A percentile compares a stretch with the other conserved stretches of the same genome.
Conservation (phyloP, 805 yeast species). For the Spathaspora sp. region DNA sequence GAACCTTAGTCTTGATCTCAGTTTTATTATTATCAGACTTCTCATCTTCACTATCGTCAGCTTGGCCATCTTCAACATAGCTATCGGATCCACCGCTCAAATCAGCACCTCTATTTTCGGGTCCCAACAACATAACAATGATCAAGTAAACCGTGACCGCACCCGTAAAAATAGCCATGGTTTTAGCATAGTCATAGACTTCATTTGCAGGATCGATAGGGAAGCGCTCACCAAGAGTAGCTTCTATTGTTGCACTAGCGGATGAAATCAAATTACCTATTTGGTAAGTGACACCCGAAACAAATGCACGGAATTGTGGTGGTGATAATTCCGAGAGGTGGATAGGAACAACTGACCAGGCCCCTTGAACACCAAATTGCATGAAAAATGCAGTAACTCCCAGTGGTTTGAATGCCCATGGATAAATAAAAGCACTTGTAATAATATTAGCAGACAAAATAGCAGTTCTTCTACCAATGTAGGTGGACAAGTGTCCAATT, state of each 20-base stretch:
- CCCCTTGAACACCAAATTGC: constrained; percentile 67
- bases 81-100: constrained; percentile 14
- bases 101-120: constrained; percentile 43
- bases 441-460: constrained; percentile 46
- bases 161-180: constrained; percentile 66
- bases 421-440: constrained; percentile 62
- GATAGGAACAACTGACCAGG: constrained; percentile 71
- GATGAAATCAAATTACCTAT: constrained; percentile 71
- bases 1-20: not conserved
- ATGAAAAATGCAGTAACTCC: constrained; percentile 42
- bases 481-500: constrained; percentile 56
- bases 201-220: constrained; percentile 37
- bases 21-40: constrained; percentile 3
- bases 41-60: not conserved
- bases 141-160: constrained; percentile 55
- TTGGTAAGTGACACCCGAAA: constrained; percentile 63
- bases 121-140: constrained; percentile 52
- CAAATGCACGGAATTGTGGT: constrained; percentile 51
- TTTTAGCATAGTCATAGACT: constrained; percentile 58
- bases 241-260: constrained; percentile 69
- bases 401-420: constrained; percentile 44
- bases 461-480: constrained; percentile 59
- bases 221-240: constrained; percentile 57
- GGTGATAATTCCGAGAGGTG: constrained; percentile 60
- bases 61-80: constrained; percentile 2